Evolutionary conservation across 1,284 basidiomycete species (phyloP).

Genomic region (Ustilago crameri): DNA sequence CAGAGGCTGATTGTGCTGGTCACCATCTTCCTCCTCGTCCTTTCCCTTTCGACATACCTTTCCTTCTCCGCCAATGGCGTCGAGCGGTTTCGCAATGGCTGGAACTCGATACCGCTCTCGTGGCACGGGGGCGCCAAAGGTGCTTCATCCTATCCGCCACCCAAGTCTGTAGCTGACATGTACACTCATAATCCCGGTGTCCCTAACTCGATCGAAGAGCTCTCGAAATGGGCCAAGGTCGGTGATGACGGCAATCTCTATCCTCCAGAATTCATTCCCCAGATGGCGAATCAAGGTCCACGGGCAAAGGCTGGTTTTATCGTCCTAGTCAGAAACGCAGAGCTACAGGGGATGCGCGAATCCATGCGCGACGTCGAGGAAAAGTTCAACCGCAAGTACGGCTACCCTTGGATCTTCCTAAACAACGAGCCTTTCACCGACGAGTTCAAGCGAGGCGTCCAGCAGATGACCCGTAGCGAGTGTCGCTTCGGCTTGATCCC

Average conservation of each 20-base stretch:
- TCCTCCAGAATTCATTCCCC: conserved; percentile 61
- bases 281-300: conserved; percentile 57
- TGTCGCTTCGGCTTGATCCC: conserved; percentile 81
- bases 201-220: conserved; percentile 55
- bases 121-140: conserved; percentile 27
- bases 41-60: conserved; percentile 56
- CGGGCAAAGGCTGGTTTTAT: conserved; percentile 68
- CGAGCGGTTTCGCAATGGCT: conserved; percentile 34
- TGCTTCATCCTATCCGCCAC: conserved; percentile 18
- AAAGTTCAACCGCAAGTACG: conserved; percentile 66
- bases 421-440: conserved; percentile 69
- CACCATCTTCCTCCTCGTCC: conserved; percentile 49
- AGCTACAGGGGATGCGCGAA: conserved; percentile 61
- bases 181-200: conserved; percentile 56
- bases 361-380: conserved; percentile 63
- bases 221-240: conserved; percentile 53
- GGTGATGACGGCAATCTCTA: conserved; percentile 65
- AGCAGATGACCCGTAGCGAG: conserved; percentile 64
- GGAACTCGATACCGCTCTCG: conserved; percentile 26
- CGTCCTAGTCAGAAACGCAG: conserved; percentile 66
- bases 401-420: conserved; percentile 70
- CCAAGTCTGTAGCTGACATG: conserved; percentile 51
- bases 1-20: conserved; percentile 57
- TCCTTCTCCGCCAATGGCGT: conserved; percentile 49
- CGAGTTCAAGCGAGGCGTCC: conserved; percentile 68